Evolutionary conservation across 139 green algal genomes (phyloP).

Genomic region (Chlamydomonas sp.): DNA sequence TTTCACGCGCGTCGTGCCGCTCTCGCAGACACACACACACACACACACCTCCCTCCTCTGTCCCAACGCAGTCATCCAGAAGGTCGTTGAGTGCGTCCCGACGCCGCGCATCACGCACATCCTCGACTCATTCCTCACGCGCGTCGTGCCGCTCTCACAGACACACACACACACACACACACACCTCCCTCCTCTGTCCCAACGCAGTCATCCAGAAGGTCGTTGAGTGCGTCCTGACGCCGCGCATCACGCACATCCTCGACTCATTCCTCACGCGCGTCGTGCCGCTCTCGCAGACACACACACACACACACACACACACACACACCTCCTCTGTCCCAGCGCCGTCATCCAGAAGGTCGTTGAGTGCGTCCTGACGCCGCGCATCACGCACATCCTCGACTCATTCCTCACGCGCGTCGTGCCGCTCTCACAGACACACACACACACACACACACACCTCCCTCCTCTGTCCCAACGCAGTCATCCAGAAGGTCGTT

Average conservation of each 20-base stretch:
- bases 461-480: too few relatives aligned
- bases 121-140: conserved; percentile 61
- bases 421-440: conserved; percentile 64
- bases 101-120: conserved; percentile 43
- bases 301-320: too few relatives aligned
- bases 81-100: conserved; percentile 82
- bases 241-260: conserved; percentile 48
- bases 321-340: too few relatives aligned
- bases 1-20: conserved; percentile 50
- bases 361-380: conserved; percentile 76
- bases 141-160: conserved; percentile 57
- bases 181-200: too few relatives aligned
- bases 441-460: too few relatives aligned
- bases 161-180: too few relatives aligned
- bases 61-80: conserved; percentile 96
- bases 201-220: conserved; percentile 95
- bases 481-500: conserved; percentile 92
- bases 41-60: too few relatives aligned
- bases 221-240: conserved; percentile 76
- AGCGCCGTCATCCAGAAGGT: conserved; percentile 89
- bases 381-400: conserved; percentile 48
- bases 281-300: conserved; percentile 62
- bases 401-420: conserved; percentile 64
- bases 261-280: conserved; percentile 64
- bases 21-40: too few relatives aligned